phyloP scores from a whole-genome alignment of 1,284 basidiomycete species.

The Cerioporus squamosus region DNA sequence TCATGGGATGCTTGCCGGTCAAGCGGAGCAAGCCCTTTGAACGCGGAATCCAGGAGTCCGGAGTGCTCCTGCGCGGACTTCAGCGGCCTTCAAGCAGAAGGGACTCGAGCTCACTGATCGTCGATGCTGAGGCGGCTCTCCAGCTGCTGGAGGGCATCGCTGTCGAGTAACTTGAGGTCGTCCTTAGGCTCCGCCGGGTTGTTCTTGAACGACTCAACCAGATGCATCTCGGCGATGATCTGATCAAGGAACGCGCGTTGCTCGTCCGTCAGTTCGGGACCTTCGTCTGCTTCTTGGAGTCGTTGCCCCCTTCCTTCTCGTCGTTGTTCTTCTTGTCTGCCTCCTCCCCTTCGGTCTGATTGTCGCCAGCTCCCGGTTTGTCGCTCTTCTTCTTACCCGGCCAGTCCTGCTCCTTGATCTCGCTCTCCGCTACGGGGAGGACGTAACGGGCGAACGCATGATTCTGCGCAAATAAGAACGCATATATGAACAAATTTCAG shows the following conservation, averaged over 20 bases:
- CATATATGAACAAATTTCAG: background rate
- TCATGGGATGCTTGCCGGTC: conserved; percentile 28
- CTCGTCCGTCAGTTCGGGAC: background rate
- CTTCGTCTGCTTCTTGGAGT: background rate
- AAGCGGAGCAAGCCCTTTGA: conserved; percentile 24
- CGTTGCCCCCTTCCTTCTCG: background rate
- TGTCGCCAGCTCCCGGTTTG: background rate
- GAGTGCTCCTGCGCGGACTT: conserved; percentile 13
- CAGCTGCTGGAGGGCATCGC: conserved; percentile 22
- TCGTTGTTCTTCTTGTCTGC: background rate
- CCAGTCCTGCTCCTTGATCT: conserved; percentile 17
- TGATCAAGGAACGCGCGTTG: background rate
- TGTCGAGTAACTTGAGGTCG: conserved; percentile 25
- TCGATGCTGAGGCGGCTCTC: conserved; percentile 26
- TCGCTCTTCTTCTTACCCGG: conserved; percentile 12
- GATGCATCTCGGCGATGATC: conserved; percentile 20
- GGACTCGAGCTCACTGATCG: conserved; percentile 25
- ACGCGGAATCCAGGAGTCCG: conserved; percentile 31
- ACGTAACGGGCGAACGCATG: conserved; percentile 23
- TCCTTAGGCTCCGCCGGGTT: conserved; percentile 17
- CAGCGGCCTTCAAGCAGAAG: background rate
- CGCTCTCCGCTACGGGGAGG: conserved; percentile 14
- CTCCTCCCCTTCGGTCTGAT: background rate
- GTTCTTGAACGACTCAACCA: conserved; percentile 17
- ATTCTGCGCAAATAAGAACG: background rate